Evolutionary conservation across 495 filamentous ascomycete species (phyloP).

Genomic region (Poronia punctata): DNA sequence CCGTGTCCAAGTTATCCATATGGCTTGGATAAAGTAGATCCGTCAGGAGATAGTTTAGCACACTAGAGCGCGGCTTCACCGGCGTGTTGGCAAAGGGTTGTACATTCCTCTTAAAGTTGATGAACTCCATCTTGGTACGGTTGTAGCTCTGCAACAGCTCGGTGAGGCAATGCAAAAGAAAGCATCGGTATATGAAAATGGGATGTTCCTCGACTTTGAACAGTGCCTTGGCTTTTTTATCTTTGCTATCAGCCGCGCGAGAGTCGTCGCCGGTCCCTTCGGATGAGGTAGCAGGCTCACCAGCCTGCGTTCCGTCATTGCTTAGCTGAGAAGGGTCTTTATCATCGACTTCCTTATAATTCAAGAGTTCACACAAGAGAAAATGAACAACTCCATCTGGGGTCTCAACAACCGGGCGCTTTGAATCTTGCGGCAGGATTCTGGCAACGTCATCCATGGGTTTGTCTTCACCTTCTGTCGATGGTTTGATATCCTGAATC

Average conservation of each 20-base stretch:
- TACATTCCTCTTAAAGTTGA: conserved; percentile 90
- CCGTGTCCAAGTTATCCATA: conserved; percentile 60
- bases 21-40: conserved; percentile 74
- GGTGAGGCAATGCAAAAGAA: conserved; percentile 85
- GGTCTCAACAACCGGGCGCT: conserved; percentile 80
- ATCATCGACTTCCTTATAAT: conserved; percentile 87
- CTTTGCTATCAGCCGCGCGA: conserved; percentile 33
- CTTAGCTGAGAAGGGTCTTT: conserved; percentile 49
- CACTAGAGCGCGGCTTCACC: conserved; percentile 85
- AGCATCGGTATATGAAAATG: conserved; percentile 93
- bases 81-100: conserved; percentile 74
- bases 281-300: conserved; percentile 25
- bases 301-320: conserved; percentile 43
- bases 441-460: conserved; percentile 56
- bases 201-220: conserved; percentile 93
- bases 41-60: conserved; percentile 88
- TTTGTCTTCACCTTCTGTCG: conserved; percentile 45
- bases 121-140: conserved; percentile 93
- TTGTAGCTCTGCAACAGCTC: conserved; percentile 93
- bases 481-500: conserved; percentile 46
- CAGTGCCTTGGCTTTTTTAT: conserved; percentile 67
- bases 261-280: conserved; percentile 14
- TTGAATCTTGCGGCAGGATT: conserved; percentile 52
- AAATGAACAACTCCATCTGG: conserved; percentile 96
- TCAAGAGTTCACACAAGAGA: conserved; percentile 84